Base-by-base conservation (phyloP, 2,329 filamentous ascomycete genomes). In the Lasiodiplodia sp. region DNA sequence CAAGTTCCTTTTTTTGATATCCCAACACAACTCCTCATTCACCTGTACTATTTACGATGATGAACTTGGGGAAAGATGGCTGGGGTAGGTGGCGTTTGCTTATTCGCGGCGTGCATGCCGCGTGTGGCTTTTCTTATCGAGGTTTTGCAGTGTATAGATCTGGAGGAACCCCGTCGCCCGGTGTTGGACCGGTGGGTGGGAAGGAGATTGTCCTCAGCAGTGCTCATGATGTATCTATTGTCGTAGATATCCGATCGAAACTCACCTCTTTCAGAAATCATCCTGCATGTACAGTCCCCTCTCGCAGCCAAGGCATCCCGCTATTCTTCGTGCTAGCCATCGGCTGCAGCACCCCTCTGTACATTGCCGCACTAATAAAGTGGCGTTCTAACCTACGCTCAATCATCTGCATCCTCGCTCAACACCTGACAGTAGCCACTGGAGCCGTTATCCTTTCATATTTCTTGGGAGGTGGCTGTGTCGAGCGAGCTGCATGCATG, bases 221-320 rank as follows among this genome's bases (percentile, higher is more conserved):
- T 23, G 34, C 34, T 21, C 55, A 57, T 57, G 34, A 21, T 38
- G 34, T 38, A 37, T 57, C 34, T 57, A 37, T 38, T 18, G 18
- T 47, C 44, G n/a, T 57, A 57, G 55, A 57, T 57, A 57, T 57
- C 34, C n/a, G n/a, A 40, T 38, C 55, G 55, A 57, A 31, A 57
- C 55, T 57, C 55, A 57, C n/a, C 55, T 57, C 55, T 57, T 57
- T 40, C 16, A 47, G 44, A 47, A 21, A 34, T 34, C 31, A 10
- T 8, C 14, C 18, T 34, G 2, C 4, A 16, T 55, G 21, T 25
- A 51, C 49, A 11, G n/a, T 28, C 16, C 10, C 10, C 10, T 23
- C 5, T 51, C n/a, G n/a, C n/a, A 11, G 49, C 18, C 49, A 8
- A 51, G n/a, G n/a, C n/a, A n/a, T 28, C 28, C 5, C 28, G 28